phyloP scores from a whole-genome alignment of 805 yeast species.

The Kluyveromyces lactis region DNA sequence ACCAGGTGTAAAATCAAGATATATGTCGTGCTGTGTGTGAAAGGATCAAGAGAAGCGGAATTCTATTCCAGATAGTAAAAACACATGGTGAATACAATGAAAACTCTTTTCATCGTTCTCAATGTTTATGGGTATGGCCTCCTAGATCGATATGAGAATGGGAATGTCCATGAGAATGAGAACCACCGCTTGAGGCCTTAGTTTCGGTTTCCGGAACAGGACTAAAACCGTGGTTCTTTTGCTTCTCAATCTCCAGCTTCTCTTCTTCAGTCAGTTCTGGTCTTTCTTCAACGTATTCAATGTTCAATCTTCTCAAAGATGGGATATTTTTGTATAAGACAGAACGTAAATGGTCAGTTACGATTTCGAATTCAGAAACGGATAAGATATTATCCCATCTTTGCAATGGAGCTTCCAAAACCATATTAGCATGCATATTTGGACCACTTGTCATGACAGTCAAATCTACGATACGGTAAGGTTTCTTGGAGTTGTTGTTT shows the following conservation, averaged over 20 bases:
- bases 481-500: slow-evolving; percentile 33
- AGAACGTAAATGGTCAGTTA: slow-evolving; percentile 30
- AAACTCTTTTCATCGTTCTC: not conserved
- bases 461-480: slow-evolving; percentile 34
- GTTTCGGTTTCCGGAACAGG: slow-evolving; percentile 6
- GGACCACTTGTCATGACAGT: slow-evolving; percentile 53
- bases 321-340: slow-evolving; percentile 33
- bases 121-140: slow-evolving; percentile 18
- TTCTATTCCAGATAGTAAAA: slow-evolving; percentile 4
- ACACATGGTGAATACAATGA: too few relatives aligned
- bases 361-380: slow-evolving; percentile 35
- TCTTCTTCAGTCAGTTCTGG: slow-evolving; percentile 20
- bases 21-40: too few relatives aligned
- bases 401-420: slow-evolving; percentile 35
- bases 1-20: too few relatives aligned
- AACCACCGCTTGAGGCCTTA: slow-evolving; percentile 1
- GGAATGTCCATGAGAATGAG: slow-evolving; percentile 14
- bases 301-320: slow-evolving; percentile 35
- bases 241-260: slow-evolving; percentile 9
- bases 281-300: slow-evolving; percentile 33
- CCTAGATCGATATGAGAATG: slow-evolving; percentile 15
- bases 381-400: slow-evolving; percentile 38
- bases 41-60: not conserved
- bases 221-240: slow-evolving; percentile 4
- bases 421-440: slow-evolving; percentile 33